Percentiles rank a stretch among this genome's conserved stretches.
Evolutionary conservation across 1,284 basidiomycete species (phyloP).

Genomic region (Ganoderma meredithae): DNA sequence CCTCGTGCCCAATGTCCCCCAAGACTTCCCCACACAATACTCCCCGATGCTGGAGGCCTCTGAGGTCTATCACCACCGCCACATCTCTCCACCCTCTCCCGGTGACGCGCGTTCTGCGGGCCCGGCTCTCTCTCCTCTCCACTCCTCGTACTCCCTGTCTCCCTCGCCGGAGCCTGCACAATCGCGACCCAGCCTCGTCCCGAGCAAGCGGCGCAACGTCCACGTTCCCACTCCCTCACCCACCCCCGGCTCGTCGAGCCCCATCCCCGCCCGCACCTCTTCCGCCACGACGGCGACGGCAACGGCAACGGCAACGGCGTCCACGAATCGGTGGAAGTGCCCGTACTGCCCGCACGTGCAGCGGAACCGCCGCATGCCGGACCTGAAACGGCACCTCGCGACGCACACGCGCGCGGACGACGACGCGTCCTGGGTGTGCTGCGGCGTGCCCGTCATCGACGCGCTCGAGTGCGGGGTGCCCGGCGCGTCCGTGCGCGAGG

Average conservation of each 20-base stretch:
- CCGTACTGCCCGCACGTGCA: conserved; percentile 35
- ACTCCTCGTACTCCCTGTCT: background rate
- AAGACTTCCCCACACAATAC: background rate
- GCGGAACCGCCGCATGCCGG: conserved; percentile 53
- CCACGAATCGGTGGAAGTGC: conserved; percentile 13
- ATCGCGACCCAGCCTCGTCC: background rate
- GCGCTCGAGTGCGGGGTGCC: conserved; percentile 12
- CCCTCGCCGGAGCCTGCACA: background rate
- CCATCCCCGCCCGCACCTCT: background rate
- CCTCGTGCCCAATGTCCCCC: background rate
- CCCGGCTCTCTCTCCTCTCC: background rate
- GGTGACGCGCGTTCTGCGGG: background rate
- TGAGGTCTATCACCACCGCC: background rate
- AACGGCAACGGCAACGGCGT: background rate
- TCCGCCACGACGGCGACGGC: background rate
- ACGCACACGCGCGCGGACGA: conserved; percentile 50
- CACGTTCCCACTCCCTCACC: background rate
- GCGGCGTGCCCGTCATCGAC: conserved; percentile 27
- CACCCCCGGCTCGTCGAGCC: background rate
- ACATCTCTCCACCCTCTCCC: background rate
- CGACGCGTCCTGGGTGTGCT: conserved; percentile 34
- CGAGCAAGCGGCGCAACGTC: background rate
- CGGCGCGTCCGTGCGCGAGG: conserved; percentile 5
- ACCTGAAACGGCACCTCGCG: conserved; percentile 59
- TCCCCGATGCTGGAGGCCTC: background rate